Evolutionary conservation across 75 land plant species (phyloP), one percentile per base, ranked within the genome.

Genomic region (Azolla pinnata): DNA sequence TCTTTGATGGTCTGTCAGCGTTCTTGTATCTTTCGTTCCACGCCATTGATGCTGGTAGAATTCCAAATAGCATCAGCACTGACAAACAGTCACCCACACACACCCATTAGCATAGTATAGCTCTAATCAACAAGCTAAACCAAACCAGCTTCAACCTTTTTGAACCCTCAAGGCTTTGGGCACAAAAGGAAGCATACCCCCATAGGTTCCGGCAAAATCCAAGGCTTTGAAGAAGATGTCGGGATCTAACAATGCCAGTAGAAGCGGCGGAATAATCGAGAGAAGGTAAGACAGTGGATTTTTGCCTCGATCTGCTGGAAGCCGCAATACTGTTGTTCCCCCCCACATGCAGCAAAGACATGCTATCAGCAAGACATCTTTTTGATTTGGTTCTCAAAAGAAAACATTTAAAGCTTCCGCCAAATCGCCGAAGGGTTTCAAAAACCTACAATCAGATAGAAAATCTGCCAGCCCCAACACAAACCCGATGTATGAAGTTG

Each of bases 141-240:
- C n/a, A n/a, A n/a, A n/a, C n/a, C n/a, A n/a, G n/a, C n/a, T 59
- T 7, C 27, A 55, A 16, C 57, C 5, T 8, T 55, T 3, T 31
- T 24, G 10, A 55, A 55, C 33, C 57, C 5, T 55, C 30, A 55
- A 38, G 14, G 7, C 12, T 2, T 24, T 30, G 4, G 10, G 30
- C 12, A 62, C 21, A 28, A 33, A 51, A 59, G 42, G 38, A 19
- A 23, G 18, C 14, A 25, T 77, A 93, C 98, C 98, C 78, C 98
- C 98, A 75, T 93, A 93, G 8, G 98, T 81, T 56, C 96, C 98
- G 27, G 98, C 98, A 73, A 93, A 88, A 55, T 93, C 90, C 70
- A 93, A 63, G 1, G 98, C 96, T 74, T 88, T 79, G 73, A 82
- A 93, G 71, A 93, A 93, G 65, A 93, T 93, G 20, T 85, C 81